Conservation (phyloP, 176 grass and related monocot species). For the Musa beccarii region DNA sequence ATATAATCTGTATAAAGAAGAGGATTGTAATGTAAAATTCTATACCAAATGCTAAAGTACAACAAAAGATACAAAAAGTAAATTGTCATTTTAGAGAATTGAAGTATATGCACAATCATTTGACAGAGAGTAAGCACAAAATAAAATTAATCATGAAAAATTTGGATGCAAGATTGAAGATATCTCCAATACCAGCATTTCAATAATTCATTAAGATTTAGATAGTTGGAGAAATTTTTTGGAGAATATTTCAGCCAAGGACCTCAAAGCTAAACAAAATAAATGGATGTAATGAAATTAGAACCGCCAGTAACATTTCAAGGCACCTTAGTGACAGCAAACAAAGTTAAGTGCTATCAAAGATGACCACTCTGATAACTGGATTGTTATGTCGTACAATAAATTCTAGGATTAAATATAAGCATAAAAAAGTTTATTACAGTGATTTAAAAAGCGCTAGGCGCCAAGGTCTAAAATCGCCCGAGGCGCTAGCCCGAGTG, state of each 20-base stretch:
- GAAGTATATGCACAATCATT: neutral
- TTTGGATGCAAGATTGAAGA: no score
- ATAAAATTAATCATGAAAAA: no score
- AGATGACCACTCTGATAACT: neutral
- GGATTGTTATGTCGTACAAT: neutral
- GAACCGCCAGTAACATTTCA: neutral
- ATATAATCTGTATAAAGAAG: conserved; percentile 40
- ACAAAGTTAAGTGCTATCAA: neutral
- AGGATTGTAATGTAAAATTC: conserved; percentile 3
- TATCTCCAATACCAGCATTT: no score
- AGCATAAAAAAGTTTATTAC: neutral
- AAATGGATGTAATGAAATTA: neutral
- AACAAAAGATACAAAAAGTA: neutral
- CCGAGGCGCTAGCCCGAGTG: no score
- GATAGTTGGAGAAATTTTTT: neutral
- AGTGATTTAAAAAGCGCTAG: neutral
- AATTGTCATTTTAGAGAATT: neutral
- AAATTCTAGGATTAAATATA: neutral
- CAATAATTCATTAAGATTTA: no score
- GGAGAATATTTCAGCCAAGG: neutral
- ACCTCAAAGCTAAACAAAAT: neutral
- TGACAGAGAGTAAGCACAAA: no score
- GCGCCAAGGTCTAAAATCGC: neutral
- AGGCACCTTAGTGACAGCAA: neutral
- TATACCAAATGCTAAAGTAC: conserved; percentile 8